These are phyloP conservation scores for Monilinia vaccinii-corymbosi DNA, from an alignment of 2,329 filamentous ascomycete species.

Conservation along the genomic window DNA sequence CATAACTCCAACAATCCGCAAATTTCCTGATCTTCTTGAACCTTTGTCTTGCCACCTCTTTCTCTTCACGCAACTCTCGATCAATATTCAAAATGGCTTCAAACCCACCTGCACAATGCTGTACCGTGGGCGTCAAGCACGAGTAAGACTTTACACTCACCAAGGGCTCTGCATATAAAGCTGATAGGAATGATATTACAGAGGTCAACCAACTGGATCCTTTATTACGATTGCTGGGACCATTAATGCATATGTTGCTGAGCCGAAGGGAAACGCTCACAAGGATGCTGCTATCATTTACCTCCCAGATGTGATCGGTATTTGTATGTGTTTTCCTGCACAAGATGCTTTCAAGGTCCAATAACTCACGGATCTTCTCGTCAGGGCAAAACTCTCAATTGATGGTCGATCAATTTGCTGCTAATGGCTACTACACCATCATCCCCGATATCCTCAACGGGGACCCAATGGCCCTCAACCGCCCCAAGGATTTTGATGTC, in stretches of 20 bases:
- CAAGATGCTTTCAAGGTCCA: neutral
- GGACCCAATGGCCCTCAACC: conserved; percentile 48
- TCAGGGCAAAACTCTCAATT: conserved; percentile 47
- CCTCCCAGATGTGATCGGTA: conserved; percentile 28
- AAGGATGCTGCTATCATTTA: conserved; percentile 28
- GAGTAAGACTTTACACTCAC: conserved; percentile 19
- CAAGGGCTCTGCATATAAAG: neutral
- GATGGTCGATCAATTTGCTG: conserved; percentile 66
- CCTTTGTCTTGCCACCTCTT: neutral
- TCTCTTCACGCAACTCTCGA: neutral
- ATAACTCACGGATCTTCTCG: conserved; percentile 18
- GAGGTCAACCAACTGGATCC: conserved; percentile 26
- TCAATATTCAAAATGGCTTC: conserved; percentile 26
- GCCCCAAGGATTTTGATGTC: conserved; percentile 36
- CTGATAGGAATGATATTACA: conserved; percentile 4
- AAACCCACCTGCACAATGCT: conserved; percentile 28
- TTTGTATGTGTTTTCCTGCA: conserved; percentile 14
- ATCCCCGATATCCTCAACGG: conserved; percentile 65
- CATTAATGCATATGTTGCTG: conserved; percentile 28
- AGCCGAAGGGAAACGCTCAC: conserved; percentile 23
- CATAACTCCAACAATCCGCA: neutral
- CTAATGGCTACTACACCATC: conserved; percentile 45
- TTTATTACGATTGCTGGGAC: conserved; percentile 22
- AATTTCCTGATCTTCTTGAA: neutral
- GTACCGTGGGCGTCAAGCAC: conserved; percentile 29